Conservation (phyloP, 2,329 filamentous ascomycete species). For the Thermomyces lanuginosus region DNA sequence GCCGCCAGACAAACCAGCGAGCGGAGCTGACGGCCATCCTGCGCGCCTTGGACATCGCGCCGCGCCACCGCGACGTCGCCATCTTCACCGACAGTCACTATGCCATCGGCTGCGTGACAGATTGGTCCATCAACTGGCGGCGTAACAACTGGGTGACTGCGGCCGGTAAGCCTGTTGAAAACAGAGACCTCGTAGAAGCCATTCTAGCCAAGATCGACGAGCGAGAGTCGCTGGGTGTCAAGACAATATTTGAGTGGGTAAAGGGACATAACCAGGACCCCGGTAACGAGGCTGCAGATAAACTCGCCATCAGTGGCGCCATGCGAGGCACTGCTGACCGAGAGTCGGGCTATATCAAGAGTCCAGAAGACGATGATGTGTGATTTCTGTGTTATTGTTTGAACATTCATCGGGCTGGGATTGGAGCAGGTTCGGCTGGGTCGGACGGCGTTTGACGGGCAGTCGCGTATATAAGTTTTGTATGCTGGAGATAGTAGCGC, state of each 20-base stretch:
- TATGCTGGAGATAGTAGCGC: no score
- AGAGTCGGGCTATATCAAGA: constrained; percentile 13
- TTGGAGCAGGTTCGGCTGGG: no score
- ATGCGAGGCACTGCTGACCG: constrained; percentile 18
- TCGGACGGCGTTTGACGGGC: no score
- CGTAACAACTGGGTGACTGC: constrained; percentile 63
- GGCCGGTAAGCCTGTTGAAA: constrained; percentile 57
- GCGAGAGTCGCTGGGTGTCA: constrained; percentile 41
- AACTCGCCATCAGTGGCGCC: constrained; percentile 54
- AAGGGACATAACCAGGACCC: constrained; percentile 62
- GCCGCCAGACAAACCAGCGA: constrained; percentile 79
- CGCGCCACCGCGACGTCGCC: constrained; percentile 49
- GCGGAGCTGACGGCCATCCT: constrained; percentile 85
- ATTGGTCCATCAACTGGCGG: constrained; percentile 68
- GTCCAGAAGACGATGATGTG: constrained; percentile 11
- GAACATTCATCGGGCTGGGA: no score
- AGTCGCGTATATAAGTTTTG: no score
- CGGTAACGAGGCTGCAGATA: constrained; percentile 70
- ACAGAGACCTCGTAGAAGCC: constrained; percentile 64
- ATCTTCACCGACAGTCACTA: constrained; percentile 87
- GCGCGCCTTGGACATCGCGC: constrained; percentile 62
- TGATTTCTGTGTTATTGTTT: not conserved
- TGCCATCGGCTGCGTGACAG: constrained; percentile 71
- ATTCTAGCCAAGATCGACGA: constrained; percentile 57
- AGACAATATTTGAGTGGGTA: constrained; percentile 69